These are phyloP conservation scores for Waltergamsia citrina DNA, from an alignment of 2,329 filamentous ascomycete species.

Conservation along the genomic window DNA sequence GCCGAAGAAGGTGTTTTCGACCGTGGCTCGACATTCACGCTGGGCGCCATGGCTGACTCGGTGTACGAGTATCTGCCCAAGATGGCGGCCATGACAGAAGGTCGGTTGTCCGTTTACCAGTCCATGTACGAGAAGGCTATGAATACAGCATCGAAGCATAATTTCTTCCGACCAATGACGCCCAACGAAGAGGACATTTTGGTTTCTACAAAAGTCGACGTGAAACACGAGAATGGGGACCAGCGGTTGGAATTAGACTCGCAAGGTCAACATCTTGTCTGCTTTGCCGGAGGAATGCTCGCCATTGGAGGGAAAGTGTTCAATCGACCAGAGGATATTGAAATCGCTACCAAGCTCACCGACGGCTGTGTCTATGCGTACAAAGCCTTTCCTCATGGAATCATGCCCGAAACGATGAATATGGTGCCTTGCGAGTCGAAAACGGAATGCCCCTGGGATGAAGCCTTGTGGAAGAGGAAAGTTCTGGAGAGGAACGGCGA, in stretches of 20 bases:
- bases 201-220: conserved; percentile 35
- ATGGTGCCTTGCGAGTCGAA: conserved; percentile 26
- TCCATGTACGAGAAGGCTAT: conserved; percentile 57
- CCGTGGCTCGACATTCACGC: conserved; percentile 29
- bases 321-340: conserved; percentile 27
- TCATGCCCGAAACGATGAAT: conserved; percentile 41
- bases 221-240: not conserved
- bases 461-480: conserved; percentile 3
- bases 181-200: conserved; percentile 43
- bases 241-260: conserved; percentile 17
- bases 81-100: conserved; percentile 57
- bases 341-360: conserved; percentile 32
- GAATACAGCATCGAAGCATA: conserved; percentile 47
- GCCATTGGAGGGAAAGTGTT: conserved; percentile 37
- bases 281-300: conserved; percentile 42
- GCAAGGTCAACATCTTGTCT: conserved; percentile 32
- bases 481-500: conserved; percentile 8
- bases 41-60: conserved; percentile 47
- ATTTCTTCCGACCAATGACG: conserved; percentile 64
- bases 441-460: conserved; percentile 30
- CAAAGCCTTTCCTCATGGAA: conserved; percentile 32
- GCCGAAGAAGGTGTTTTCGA: conserved; percentile 41
- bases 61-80: conserved; percentile 54
- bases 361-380: conserved; percentile 45
- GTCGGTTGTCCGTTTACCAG: conserved; percentile 49